Percentiles rank a stretch among this genome's conserved stretches.
phyloP scores from a whole-genome alignment of 345 rosid genomes.

The Boechera retrofracta region DNA sequence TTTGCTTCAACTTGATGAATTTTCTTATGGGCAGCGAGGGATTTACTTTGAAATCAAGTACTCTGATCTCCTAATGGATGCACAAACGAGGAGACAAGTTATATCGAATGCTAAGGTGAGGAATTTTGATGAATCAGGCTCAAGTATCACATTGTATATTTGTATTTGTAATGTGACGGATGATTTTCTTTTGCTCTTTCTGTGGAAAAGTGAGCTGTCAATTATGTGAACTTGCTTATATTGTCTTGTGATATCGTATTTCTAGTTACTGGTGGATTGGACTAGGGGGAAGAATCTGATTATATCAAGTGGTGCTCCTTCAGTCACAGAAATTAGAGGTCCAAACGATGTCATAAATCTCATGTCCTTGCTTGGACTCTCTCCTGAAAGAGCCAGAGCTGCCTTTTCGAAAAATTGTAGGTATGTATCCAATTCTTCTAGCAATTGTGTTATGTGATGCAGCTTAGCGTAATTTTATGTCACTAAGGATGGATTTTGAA shows the following conservation, averaged over 20 bases:
- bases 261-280: conserved; percentile 83
- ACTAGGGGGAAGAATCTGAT: conserved; percentile 83
- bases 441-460: conserved; percentile 15
- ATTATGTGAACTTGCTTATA: conserved; percentile 5
- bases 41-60: conserved; percentile 78
- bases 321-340: conserved; percentile 79
- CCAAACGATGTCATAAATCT: conserved; percentile 84
- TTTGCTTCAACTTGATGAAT: conserved; percentile 11
- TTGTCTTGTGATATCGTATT: conserved; percentile 17
- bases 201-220: background rate
- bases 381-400: conserved; percentile 73
- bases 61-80: conserved; percentile 65
- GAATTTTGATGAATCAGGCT: conserved; percentile 18
- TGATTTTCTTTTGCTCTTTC: conserved; percentile 7
- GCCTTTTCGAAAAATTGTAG: conserved; percentile 84
- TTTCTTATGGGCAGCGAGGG: conserved; percentile 63
- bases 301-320: conserved; percentile 75
- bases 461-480: background rate
- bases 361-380: conserved; percentile 72
- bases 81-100: conserved; percentile 72
- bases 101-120: conserved; percentile 81
- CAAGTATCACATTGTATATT: conserved; percentile 1
- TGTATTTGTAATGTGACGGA: background rate
- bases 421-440: conserved; percentile 44
- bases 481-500: conserved; percentile 9